Evolutionary conservation across 164 flowering plant species (phyloP).

Genomic region (Nymphaea thermarum): DNA sequence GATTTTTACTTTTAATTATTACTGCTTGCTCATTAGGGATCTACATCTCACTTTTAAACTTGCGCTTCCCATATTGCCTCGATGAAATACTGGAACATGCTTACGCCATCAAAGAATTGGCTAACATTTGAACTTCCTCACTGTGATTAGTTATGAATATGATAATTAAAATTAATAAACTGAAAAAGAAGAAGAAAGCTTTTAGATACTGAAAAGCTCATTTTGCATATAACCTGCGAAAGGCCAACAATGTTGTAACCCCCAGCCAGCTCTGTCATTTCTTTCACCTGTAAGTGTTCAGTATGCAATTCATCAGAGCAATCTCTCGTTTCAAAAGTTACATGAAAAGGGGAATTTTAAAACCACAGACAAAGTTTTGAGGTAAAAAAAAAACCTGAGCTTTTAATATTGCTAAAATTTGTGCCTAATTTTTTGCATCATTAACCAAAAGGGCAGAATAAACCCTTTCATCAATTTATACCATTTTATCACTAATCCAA

Average conservation of each 20-base stretch:
- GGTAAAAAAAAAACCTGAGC: no score
- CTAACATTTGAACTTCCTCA: neutral
- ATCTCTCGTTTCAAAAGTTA: neutral
- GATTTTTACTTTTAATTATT: no score
- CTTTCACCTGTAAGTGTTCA: constrained; percentile 53
- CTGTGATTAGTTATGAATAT: neutral
- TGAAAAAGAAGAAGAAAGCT: neutral
- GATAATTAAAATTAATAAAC: neutral
- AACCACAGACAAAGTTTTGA: no score
- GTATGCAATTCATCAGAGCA: constrained; percentile 7
- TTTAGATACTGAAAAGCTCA: no score
- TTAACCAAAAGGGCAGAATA: no score
- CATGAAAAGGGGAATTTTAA: no score
- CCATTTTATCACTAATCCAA: no score
- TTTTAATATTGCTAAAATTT: no score
- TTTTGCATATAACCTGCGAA: constrained; percentile 58
- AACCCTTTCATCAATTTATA: no score
- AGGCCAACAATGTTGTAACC: constrained; percentile 98
- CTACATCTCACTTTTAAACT: no score
- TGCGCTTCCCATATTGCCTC: neutral
- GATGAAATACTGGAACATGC: neutral
- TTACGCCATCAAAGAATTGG: neutral
- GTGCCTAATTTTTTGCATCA: no score
- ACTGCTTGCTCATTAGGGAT: no score
- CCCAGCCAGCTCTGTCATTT: constrained; percentile 55